Evolutionary conservation across 2,329 filamentous ascomycete genomes (phyloP).

Genomic region (Aspergillus pseudoterreus): DNA sequence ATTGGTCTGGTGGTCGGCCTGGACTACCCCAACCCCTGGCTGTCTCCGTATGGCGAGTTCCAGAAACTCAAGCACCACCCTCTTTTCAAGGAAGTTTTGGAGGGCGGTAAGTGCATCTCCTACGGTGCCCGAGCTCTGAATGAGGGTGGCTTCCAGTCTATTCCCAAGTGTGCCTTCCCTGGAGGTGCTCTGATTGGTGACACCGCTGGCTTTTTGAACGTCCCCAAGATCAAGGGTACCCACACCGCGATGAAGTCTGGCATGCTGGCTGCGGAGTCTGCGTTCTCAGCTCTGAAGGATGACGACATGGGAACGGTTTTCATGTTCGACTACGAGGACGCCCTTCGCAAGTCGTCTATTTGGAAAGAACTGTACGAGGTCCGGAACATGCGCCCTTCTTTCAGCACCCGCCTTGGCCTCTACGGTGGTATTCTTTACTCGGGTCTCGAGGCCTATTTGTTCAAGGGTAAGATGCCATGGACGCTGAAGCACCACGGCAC

Average conservation of each 20-base stretch:
- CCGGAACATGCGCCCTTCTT: conserved; percentile 95
- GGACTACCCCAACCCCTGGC: conserved; percentile 95
- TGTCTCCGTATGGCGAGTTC: conserved; percentile 93
- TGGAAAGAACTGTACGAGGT: conserved; percentile 95
- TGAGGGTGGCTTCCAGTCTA: conserved; percentile 95
- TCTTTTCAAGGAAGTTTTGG: conserved; percentile 79
- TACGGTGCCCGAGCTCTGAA: conserved; percentile 89
- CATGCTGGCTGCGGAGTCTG: conserved; percentile 91
- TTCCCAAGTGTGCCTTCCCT: conserved; percentile 94
- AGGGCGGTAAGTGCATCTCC: conserved; percentile 95
- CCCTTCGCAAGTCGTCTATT: conserved; percentile 78
- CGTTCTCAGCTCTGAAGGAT: conserved; percentile 68
- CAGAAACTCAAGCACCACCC: conserved; percentile 98
- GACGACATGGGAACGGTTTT: conserved; percentile 70
- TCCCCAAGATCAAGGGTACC: conserved; percentile 97
- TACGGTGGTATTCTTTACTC: conserved; percentile 92
- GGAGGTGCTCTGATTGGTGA: conserved; percentile 94
- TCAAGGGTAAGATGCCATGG: conserved; percentile 86
- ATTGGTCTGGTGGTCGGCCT: conserved; percentile 88
- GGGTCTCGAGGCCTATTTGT: conserved; percentile 81
- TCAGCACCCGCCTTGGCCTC: conserved; percentile 80
- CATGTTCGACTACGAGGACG: conserved; percentile 89
- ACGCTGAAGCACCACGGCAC: conserved; percentile 79
- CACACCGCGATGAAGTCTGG: conserved; percentile 97
- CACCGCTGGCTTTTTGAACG: conserved; percentile 92